These are phyloP conservation scores for Cyathus striatus DNA, from an alignment of 768 basidiomycete species.

Conservation along the genomic window DNA sequence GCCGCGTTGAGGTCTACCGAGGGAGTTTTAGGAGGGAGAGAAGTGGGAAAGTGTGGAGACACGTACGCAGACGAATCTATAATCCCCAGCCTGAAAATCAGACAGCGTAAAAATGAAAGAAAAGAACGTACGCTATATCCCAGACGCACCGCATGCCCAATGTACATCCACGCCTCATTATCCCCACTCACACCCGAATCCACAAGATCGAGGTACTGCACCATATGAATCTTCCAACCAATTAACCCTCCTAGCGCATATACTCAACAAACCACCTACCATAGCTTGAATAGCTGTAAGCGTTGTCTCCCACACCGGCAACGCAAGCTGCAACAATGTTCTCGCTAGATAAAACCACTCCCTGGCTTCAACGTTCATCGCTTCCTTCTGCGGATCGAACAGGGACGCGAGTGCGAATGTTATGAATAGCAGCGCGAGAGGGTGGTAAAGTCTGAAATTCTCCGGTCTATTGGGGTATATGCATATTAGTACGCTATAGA, in stretches of 20 bases:
- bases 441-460: constrained; percentile 44
- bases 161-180: constrained; percentile 47
- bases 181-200: constrained; percentile 43
- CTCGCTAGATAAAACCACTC: constrained; percentile 61
- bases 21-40: not conserved
- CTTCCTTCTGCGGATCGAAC: constrained; percentile 45
- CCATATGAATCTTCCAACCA: constrained; percentile 29
- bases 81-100: too few species aligned
- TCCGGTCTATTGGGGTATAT: too few species aligned
- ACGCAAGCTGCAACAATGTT: constrained; percentile 42
- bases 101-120: not conserved
- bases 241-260: not conserved
- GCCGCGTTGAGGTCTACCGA: constrained; percentile 54
- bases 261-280: constrained; percentile 27
- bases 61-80: constrained; percentile 52
- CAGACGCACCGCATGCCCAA: constrained; percentile 56
- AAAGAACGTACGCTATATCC: constrained; percentile 46
- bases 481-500: too few species aligned
- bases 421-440: constrained; percentile 57
- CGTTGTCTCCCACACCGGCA: constrained; percentile 46
- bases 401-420: constrained; percentile 62
- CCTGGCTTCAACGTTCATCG: constrained; percentile 48
- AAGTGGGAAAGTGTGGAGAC: not conserved
- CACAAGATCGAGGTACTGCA: constrained; percentile 51
- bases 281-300: constrained; percentile 48